Evolutionary conservation across 2,329 filamentous ascomycete genomes (phyloP).

Genomic region (Cladosporium cucumerinum): DNA sequence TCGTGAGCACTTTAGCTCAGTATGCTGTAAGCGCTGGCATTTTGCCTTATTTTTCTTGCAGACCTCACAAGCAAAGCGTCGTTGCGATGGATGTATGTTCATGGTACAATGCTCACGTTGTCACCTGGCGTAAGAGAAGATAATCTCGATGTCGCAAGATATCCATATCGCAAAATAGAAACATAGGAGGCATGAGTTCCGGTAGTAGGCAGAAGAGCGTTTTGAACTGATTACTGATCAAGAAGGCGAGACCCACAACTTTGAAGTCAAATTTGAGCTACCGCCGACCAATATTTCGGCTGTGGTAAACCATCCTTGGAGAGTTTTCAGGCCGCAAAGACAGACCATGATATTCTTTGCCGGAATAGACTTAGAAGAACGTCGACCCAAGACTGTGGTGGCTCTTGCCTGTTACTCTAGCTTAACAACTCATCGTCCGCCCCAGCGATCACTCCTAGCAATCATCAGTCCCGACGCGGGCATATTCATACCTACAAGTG

Average conservation of each 20-base stretch:
- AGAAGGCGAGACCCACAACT: not conserved
- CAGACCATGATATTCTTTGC: not conserved
- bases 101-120: not conserved
- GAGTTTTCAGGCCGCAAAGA: not conserved
- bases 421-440: not conserved
- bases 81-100: not conserved
- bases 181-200: not conserved
- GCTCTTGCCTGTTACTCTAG: no score
- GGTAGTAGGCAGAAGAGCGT: not conserved
- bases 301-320: not conserved
- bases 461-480: no score
- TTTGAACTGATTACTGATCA: not conserved
- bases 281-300: not conserved
- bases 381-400: no score
- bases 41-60: not conserved
- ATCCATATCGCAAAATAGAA: not conserved
- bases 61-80: not conserved
- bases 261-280: not conserved
- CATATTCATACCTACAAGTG: not conserved
- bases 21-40: not conserved
- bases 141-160: not conserved
- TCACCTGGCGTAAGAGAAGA: not conserved
- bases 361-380: no score
- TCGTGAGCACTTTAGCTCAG: not conserved
- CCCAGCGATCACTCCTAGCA: not conserved